phyloP scores from a whole-genome alignment of 164 flowering plant species.

The Chloranthus sessilifolius region DNA sequence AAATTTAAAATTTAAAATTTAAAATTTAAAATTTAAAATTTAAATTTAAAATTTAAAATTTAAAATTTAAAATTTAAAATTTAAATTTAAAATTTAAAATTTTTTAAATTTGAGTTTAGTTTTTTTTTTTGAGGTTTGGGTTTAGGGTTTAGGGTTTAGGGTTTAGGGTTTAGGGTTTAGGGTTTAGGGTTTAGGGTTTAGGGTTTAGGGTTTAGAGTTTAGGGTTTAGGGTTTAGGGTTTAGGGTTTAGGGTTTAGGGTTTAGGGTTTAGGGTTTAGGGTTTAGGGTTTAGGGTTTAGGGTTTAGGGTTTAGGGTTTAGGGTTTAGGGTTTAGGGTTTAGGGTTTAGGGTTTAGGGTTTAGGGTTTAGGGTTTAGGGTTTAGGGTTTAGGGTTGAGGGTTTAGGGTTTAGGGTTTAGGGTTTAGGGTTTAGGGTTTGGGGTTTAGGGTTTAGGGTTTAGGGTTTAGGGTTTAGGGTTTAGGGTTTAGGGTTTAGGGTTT shows the following conservation, averaged over 20 bases:
- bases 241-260: conserved; percentile 15
- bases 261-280: conserved; percentile 10
- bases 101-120: background rate
- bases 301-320: conserved; percentile 12
- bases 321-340: conserved; percentile 4
- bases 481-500: conserved; percentile 5
- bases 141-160: conserved; percentile 9
- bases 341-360: conserved; percentile 10
- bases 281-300: conserved; percentile 10
- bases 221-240: conserved; percentile 13
- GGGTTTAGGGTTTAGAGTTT: conserved; percentile 12
- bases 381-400: conserved; percentile 10
- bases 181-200: conserved; percentile 13
- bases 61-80: too few relatives aligned
- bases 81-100: too few relatives aligned
- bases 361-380: conserved; percentile 5
- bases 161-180: conserved; percentile 9
- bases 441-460: conserved; percentile 8
- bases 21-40: too few relatives aligned
- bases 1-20: too few relatives aligned
- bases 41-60: too few relatives aligned
- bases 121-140: background rate
- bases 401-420: conserved; percentile 10
- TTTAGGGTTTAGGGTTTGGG: conserved; percentile 8
- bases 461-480: conserved; percentile 10